A percentile compares a stretch with the other conserved stretches of the same genome.
Evolutionary conservation across 768 basidiomycete genomes (phyloP).

Genomic region (Saitozyma sp.): DNA sequence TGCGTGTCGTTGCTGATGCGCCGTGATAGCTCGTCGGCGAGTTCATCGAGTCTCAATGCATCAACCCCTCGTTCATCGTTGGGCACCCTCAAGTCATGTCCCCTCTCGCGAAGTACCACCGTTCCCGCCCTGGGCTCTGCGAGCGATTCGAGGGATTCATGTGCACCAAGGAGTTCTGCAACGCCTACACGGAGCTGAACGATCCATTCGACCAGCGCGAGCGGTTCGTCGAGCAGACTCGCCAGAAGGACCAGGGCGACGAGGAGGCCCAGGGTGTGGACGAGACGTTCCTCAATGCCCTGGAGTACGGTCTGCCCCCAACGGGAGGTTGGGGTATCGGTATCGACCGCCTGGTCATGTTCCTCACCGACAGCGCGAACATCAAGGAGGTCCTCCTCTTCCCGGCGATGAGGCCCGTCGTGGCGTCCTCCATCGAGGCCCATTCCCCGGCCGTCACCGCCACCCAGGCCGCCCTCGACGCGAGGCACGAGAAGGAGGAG

Average conservation of each 20-base stretch:
- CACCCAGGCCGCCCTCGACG: constrained; percentile 42
- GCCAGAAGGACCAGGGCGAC: constrained; percentile 94
- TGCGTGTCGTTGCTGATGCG: constrained; percentile 2
- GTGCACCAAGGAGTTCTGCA: constrained; percentile 97
- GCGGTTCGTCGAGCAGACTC: constrained; percentile 87
- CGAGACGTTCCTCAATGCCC: constrained; percentile 92
- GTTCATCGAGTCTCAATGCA: constrained; percentile 94
- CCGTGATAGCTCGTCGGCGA: constrained; percentile 82
- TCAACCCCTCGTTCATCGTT: constrained; percentile 95
- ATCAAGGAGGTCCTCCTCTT: constrained; percentile 96
- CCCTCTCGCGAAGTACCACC: constrained; percentile 97
- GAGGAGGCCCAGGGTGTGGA: constrained; percentile 98
- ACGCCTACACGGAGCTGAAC: constrained; percentile 99
- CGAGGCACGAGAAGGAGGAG: background rate
- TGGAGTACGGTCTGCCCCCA: constrained; percentile 95
- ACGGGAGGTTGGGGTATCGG: constrained; percentile 98
- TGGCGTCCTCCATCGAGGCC: constrained; percentile 52
- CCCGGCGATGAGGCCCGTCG: constrained; percentile 90
- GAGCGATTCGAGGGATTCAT: constrained; percentile 99
- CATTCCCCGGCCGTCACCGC: constrained; percentile 44
- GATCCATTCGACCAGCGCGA: constrained; percentile 80
- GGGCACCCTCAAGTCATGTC: constrained; percentile 99
- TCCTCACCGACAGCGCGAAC: constrained; percentile 94
- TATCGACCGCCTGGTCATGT: constrained; percentile 96
- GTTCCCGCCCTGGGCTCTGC: constrained; percentile 92